These are phyloP conservation scores for Nemania abortiva DNA, from an alignment of 2,329 filamentous ascomycete genomes.

Conservation along the genomic window DNA sequence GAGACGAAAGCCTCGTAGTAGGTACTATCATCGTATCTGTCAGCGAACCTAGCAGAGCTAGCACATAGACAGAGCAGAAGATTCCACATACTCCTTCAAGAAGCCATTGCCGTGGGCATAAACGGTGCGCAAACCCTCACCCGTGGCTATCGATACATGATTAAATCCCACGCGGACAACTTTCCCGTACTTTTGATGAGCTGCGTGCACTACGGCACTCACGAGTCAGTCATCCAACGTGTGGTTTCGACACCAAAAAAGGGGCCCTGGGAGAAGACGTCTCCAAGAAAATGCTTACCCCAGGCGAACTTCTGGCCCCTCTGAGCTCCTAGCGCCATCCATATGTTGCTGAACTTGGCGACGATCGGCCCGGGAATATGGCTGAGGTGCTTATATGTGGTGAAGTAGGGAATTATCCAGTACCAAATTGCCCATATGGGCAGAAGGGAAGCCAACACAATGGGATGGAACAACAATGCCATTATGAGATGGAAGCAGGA, in stretches of 20 bases:
- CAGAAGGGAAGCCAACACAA: conserved; percentile 18
- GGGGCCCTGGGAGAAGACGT: background rate
- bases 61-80: background rate
- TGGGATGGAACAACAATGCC: conserved; percentile 15
- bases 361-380: conserved; percentile 34
- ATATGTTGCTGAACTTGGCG: conserved; percentile 37
- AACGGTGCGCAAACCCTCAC: conserved; percentile 30
- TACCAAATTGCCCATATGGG: conserved; percentile 33
- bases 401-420: conserved; percentile 37
- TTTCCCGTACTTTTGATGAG: conserved; percentile 31
- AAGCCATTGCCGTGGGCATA: conserved; percentile 36
- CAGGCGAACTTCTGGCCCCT: conserved; percentile 34
- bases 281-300: conserved; percentile 16
- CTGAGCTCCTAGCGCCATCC: conserved; percentile 34
- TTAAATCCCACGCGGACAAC: conserved; percentile 37
- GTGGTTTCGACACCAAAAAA: background rate
- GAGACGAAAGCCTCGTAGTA: conserved; percentile 36
- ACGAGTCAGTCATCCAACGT: background rate
- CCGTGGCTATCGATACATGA: conserved; percentile 35
- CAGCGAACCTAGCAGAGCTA: background rate
- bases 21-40: conserved; percentile 10
- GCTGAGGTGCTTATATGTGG: conserved; percentile 34
- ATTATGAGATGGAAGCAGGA: conserved; percentile 14
- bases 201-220: conserved; percentile 26
- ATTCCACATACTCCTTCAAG: conserved; percentile 35